Evolutionary conservation across 352 stramenopile species (phyloP), one percentile per base, ranked within the genome.

Genomic region (Phytophthora constricta): DNA sequence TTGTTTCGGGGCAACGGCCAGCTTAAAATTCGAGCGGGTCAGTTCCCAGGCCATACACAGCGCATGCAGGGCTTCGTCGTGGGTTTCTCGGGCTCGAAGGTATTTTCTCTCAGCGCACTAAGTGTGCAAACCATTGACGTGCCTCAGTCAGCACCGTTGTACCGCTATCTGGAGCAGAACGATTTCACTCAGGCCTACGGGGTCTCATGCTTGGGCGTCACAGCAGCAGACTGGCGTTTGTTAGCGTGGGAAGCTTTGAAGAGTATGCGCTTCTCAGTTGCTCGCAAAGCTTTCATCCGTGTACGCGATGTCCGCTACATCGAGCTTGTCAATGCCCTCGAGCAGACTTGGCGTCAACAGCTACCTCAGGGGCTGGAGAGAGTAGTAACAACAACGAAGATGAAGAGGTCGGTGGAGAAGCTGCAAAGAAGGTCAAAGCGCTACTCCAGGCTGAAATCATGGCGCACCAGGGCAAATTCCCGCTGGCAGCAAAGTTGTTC

Each of bases 131-230:
- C 90, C 14, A 90, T 98, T 42, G 93, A 98, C 62, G 88, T 98
- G 13, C 91, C 96, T 13, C 92, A 98, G 55, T 96, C 86, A 0
- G 85, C 87, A 25, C 80, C 84, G 14, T 65, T 98, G 13, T 95
- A 97, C 50, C 89, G 91, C 7, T 96, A 97, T 62, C 60, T 98
- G 20, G 92, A 98, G 64, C 82, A 88, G 41, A 89, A 93, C 26
- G 74, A 98, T 58, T 98, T 98, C 60, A 28, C 70, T 23, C 72
- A 87, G 28, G 96, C 94, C 5, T 98, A 98, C 70, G 72, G 77
- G 0, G 86, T 98, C 28, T 96, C 96, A 11, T 98, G 92, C 59
- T 70, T 98, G 7, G 94, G 94, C n/a, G 93, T 98, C n/a, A 98
- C 96, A 1, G 91, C 97, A 48, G 84, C 82, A 39, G 92, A 97